phyloP scores from a whole-genome alignment of 208 protist genomes.

The Leishmania tropica region DNA sequence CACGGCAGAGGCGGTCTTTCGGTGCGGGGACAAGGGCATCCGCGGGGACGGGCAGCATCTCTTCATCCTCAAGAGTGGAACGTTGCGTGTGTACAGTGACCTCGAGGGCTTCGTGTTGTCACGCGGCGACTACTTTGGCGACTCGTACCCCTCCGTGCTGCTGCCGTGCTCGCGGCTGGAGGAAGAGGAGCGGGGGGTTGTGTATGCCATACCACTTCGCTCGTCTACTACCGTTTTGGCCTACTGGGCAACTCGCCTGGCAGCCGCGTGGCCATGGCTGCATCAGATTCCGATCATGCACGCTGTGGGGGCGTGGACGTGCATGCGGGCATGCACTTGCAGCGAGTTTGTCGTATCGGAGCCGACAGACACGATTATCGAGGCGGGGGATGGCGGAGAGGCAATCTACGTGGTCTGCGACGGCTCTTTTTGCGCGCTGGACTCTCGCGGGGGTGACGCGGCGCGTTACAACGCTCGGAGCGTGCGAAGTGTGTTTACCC shows the following conservation, averaged over 20 bases:
- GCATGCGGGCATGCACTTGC: slow-evolving; percentile 59
- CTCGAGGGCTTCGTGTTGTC: slow-evolving; percentile 41
- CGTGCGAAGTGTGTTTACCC: slow-evolving; percentile 30
- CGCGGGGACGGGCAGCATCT: slow-evolving; percentile 67
- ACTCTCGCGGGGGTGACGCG: slow-evolving; percentile 32
- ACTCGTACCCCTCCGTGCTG: slow-evolving; percentile 48
- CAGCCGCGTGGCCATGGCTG: slow-evolving; percentile 31
- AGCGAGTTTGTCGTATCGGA: slow-evolving; percentile 6
- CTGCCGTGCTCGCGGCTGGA: slow-evolving; percentile 38
- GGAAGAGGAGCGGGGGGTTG: slow-evolving; percentile 59
- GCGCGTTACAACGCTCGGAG: slow-evolving; percentile 37
- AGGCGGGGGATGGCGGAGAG: slow-evolving; percentile 31
- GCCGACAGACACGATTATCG: slow-evolving; percentile 36
- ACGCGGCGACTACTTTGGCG: slow-evolving; percentile 76
- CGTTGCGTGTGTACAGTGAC: slow-evolving; percentile 41
- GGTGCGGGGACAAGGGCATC: slow-evolving; percentile 47
- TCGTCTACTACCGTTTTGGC: slow-evolving; percentile 31
- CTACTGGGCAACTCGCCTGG: slow-evolving; percentile 42
- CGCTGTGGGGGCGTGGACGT: slow-evolving; percentile 50
- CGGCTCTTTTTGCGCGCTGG: slow-evolving; percentile 44
- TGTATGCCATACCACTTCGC: slow-evolving; percentile 62
- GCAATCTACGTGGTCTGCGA: slow-evolving; percentile 49
- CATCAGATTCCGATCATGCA: slow-evolving; percentile 52
- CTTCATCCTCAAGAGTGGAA: slow-evolving; percentile 70
- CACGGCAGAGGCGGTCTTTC: slow-evolving; percentile 51